Evolutionary conservation across 208 protist species (phyloP), one percentile per base, ranked within the genome.

Genomic region (Leishmania mexicana): DNA sequence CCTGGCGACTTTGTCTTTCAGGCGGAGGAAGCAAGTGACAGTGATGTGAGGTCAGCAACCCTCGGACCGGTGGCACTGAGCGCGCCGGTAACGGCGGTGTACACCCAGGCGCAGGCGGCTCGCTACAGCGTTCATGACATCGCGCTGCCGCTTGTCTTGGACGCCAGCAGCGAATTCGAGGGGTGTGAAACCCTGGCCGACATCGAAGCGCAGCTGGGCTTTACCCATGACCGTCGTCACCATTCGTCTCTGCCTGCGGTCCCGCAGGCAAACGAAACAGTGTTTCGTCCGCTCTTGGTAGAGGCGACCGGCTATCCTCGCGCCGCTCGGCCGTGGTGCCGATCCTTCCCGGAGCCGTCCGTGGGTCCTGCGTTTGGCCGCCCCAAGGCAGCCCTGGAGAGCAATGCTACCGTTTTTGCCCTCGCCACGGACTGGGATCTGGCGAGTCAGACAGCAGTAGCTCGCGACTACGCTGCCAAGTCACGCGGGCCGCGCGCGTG

Each of bases 1-100:
- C 76, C 78, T 19, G 93, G 93, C 24, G 93, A 96, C 75, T 95
- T 95, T 88, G 89, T 95, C 35, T 15, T 78, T n/a, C 60, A 71
- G 35, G 8, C 31, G 19, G 73, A 60, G 45, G 57, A 49, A 10
- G 42, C 8, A 38, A 40, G 24, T 54, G 13, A 24, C 11, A 15
- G 1, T 58, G 58, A 13, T 35, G 54, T 17, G 51, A 74, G 45
- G 42, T 31, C 42, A 19, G 47, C 8, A 74, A 21, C 21, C 40
- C 70, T 53, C 70, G 8, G 11, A 58, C 65, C 65, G 47, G 42
- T 38, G 17, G n/a, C 70, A 31, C 38, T 17, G 1, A 31, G 53
- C 60, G 76, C 65, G 54, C 28, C 68, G 11, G 73, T 88, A n/a
- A 28, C 24, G 7, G 53, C 70, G 51, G 40, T 78, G n/a, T 86